These are phyloP conservation scores for Clausena lansium DNA, from an alignment of 345 rosid genomes.

Conservation along the genomic window DNA sequence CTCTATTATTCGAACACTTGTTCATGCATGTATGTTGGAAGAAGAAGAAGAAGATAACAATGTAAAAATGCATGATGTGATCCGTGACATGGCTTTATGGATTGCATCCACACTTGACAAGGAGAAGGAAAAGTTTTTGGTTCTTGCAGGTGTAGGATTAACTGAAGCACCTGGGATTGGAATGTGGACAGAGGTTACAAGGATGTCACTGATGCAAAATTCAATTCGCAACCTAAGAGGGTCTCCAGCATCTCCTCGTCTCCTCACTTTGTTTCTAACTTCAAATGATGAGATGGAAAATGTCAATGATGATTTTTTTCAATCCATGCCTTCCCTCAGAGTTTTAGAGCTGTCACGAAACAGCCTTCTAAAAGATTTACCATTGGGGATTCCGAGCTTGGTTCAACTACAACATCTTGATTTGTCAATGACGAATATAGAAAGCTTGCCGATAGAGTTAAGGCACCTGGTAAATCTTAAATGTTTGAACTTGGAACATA, in stretches of 20 bases:
- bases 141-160: conserved; percentile 14
- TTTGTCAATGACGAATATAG: conserved; percentile 15
- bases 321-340: conserved; percentile 16
- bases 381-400: conserved; percentile 18
- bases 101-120: conserved; percentile 12
- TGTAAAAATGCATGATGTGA: conserved; percentile 43
- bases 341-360: conserved; percentile 31
- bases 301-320: conserved; percentile 18
- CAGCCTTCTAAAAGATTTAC: conserved; percentile 12
- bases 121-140: conserved; percentile 15
- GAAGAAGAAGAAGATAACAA: neutral
- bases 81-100: conserved; percentile 46
- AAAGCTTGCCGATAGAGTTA: conserved; percentile 25
- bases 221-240: conserved; percentile 13
- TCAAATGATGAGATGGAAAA: neutral
- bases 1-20: conserved; percentile 25
- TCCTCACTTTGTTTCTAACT: conserved; percentile 25
- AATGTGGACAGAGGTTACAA: conserved; percentile 19
- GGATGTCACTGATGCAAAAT: conserved; percentile 27
- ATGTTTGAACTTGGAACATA: conserved; percentile 18
- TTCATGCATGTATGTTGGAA: conserved; percentile 26
- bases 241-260: conserved; percentile 16
- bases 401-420: conserved; percentile 23
- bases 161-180: conserved; percentile 11
- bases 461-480: conserved; percentile 24